A percentile compares a stretch with the other conserved stretches of the same genome.
These are phyloP conservation scores for Mycena olivaceomarginata DNA, from an alignment of 768 basidiomycete species.

Conservation along the genomic window DNA sequence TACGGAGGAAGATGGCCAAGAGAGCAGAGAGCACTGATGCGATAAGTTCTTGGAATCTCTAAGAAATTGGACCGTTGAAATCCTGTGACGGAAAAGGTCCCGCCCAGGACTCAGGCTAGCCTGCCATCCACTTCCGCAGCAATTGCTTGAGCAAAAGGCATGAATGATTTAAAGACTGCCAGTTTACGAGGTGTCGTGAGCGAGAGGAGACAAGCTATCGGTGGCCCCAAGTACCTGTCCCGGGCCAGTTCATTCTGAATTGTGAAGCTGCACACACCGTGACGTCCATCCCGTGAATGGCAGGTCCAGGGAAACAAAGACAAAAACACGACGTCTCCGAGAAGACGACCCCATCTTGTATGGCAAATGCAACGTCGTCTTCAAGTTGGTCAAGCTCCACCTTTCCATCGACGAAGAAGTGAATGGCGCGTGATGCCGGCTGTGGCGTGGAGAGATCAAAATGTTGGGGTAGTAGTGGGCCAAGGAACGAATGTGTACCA, in stretches of 20 bases:
- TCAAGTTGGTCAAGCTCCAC: not conserved
- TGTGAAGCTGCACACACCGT: not conserved
- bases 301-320: not conserved
- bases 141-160: too few species aligned
- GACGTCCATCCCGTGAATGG: not conserved
- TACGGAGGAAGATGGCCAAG: too few species aligned
- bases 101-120: too few species aligned
- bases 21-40: too few species aligned
- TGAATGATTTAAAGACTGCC: too few species aligned
- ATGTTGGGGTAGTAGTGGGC: not conserved
- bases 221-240: not conserved
- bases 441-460: not conserved
- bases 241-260: not conserved
- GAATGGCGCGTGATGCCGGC: not conserved
- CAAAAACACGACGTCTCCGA: not conserved
- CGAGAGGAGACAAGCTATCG: not conserved
- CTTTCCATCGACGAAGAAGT: not conserved
- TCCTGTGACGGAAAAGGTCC: too few species aligned
- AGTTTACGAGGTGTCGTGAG: too few species aligned
- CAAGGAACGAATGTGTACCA: not conserved
- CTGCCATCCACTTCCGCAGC: too few species aligned
- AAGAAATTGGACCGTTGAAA: too few species aligned
- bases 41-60: too few species aligned
- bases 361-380: not conserved
- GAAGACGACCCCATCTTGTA: not conserved